Evolutionary conservation across 176 grass and related monocot species (phyloP), one percentile per base, ranked within the genome.

Genomic region (Tillandsia fasciculata): DNA sequence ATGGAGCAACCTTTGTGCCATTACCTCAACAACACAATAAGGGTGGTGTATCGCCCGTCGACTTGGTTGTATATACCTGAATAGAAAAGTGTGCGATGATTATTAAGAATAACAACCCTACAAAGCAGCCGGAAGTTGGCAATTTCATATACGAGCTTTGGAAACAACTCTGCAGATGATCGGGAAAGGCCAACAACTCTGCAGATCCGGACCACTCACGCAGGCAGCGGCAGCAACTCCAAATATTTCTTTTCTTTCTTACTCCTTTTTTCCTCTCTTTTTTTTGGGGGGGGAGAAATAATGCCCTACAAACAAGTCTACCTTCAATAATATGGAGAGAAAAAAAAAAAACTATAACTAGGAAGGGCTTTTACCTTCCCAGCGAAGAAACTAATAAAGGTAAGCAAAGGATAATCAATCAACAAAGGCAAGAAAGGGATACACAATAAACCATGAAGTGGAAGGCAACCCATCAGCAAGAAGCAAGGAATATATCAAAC

Each of bases 1-100:
- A 56, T 84, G 81, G 49, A 88, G 66, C 66, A 84, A 72, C 74
- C 20, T 50, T 67, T 77, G 77, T 8, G 77, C 74, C 85, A 83
- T 87, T 12, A 33, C 11, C 28, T 66, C 17, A 14, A 14, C 15
- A 17, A 17, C 20, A 14, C 20, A n/a, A n/a, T 56, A 14, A 14
- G 12, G 2, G 33, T 42, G 2, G 33, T 42, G 33, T 42, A 42
- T n/a, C 3, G 12, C 10, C 15, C 13, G 53, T 56, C 53, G 14
- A 12, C 15, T 13, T 56, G 53, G 53, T 56, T 56, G 53, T n/a
- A 14, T 56, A n/a, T 14, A 56, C 5, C 20, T 14, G 20, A 59
- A 7, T 17, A 20, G 54, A 59, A 59, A 18, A 14, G 20, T 59
- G 15, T 17, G 12, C 5, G 15, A 2, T 59, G 15, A 20, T 17